Percentiles rank a stretch among this genome's conserved stretches.
phyloP scores from a whole-genome alignment of 2,329 filamentous ascomycete species.

The Ophiostoma fasciatum region DNA sequence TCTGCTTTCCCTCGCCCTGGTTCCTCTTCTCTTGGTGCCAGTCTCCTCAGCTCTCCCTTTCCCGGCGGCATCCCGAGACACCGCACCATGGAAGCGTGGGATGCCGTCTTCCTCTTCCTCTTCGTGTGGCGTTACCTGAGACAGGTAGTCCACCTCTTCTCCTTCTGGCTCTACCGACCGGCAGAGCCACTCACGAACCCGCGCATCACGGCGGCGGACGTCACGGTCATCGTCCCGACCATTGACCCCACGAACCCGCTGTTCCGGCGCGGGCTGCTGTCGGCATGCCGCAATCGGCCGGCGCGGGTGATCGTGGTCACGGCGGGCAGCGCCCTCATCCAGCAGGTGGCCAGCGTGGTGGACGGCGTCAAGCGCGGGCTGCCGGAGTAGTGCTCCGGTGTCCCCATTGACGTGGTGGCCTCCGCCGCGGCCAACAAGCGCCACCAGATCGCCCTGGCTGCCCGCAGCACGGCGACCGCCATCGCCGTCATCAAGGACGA shows the following conservation, averaged over 20 bases:
- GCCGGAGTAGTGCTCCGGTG: conserved; percentile 1
- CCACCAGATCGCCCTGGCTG: conserved; percentile 28
- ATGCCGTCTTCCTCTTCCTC: conserved; percentile 23
- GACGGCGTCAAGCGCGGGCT: not conserved
- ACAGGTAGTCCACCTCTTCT: conserved; percentile 26
- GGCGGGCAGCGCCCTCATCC: conserved; percentile 20
- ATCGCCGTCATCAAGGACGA: conserved; percentile 36
- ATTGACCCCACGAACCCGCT: conserved; percentile 25
- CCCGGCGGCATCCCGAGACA: no score
- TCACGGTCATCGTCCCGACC: conserved; percentile 37
- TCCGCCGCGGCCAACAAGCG: conserved; percentile 30
- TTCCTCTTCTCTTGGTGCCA: no score
- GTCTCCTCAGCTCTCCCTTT: no score
- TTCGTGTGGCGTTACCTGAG: conserved; percentile 32
- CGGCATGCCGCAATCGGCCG: conserved; percentile 25
- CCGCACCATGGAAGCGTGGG: no score
- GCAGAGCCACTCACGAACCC: conserved; percentile 16
- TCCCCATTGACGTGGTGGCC: conserved; percentile 18
- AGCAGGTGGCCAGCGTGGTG: conserved; percentile 10
- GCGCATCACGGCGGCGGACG: conserved; percentile 21
- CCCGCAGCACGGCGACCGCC: conserved; percentile 20
- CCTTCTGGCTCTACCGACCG: conserved; percentile 26
- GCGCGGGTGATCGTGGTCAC: conserved; percentile 28
- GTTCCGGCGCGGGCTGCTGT: conserved; percentile 27
- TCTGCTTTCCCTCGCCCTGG: no score